Evolutionary conservation across 2,329 filamentous ascomycete species (phyloP).

Genomic region (Colletotrichum spaethianum): DNA sequence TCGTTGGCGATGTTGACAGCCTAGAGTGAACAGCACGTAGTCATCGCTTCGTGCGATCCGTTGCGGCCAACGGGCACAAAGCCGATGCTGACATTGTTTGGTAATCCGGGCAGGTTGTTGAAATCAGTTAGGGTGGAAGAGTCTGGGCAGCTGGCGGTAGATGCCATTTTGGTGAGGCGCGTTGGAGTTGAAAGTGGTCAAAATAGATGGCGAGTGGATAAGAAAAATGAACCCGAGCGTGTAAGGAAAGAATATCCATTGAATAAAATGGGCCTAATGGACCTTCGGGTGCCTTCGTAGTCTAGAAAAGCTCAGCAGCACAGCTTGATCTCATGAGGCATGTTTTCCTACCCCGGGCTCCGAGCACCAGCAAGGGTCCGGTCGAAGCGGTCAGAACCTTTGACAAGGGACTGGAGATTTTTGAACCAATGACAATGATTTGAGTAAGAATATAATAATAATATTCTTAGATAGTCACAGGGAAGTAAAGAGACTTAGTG

Average conservation of each 20-base stretch:
- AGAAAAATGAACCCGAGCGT: background rate
- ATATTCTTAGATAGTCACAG: no score
- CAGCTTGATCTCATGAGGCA: no score
- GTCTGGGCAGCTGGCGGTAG: background rate
- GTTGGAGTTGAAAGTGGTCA: background rate
- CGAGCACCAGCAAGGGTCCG: no score
- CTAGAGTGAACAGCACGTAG: conserved; percentile 2
- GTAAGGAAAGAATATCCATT: background rate
- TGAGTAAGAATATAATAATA: no score
- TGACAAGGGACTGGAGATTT: no score
- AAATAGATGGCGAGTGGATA: background rate
- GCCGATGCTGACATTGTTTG: background rate
- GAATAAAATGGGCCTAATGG: no score
- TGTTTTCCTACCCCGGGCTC: no score
- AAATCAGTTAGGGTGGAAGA: conserved; percentile 1
- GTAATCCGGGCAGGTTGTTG: background rate
- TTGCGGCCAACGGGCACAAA: conserved; percentile 16
- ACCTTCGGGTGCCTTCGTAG: no score
- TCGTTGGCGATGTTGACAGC: conserved; percentile 6
- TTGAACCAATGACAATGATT: no score
- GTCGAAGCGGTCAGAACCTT: no score
- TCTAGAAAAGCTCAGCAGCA: no score
- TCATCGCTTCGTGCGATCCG: conserved; percentile 10
- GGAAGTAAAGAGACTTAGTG: no score
- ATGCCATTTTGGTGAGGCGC: conserved; percentile 1